Conservation (phyloP, 495 filamentous ascomycete species). For the Mycothermus thermophilus region DNA sequence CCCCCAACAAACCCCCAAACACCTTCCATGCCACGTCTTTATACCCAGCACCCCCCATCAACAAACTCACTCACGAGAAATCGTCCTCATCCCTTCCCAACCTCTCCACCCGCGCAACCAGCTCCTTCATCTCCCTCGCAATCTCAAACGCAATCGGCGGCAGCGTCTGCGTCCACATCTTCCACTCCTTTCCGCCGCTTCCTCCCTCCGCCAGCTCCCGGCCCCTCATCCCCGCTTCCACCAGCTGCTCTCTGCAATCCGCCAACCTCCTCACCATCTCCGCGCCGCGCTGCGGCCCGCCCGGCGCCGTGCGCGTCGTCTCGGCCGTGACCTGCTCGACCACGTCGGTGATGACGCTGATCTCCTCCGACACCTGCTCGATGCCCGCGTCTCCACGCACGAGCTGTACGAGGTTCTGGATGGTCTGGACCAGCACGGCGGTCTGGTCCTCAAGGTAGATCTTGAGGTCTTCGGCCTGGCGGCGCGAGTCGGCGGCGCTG, state of each 20-base stretch:
- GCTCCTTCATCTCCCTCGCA: constrained; percentile 67
- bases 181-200: constrained; percentile 38
- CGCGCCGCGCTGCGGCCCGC: constrained; percentile 31
- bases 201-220: constrained; percentile 37
- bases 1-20: too few species aligned
- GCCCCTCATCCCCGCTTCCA: constrained; percentile 52
- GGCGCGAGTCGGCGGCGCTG: constrained; percentile 13
- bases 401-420: constrained; percentile 65
- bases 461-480: constrained; percentile 57
- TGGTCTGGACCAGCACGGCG: constrained; percentile 62
- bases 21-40: neutral
- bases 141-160: constrained; percentile 82
- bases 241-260: constrained; percentile 49
- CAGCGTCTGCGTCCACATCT: constrained; percentile 53
- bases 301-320: constrained; percentile 37
- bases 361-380: constrained; percentile 51
- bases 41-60: neutral
- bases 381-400: constrained; percentile 61
- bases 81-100: constrained; percentile 28
- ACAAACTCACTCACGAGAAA: constrained; percentile 21
- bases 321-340: constrained; percentile 54
- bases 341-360: constrained; percentile 54
- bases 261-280: constrained; percentile 51
- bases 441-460: constrained; percentile 79
- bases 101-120: constrained; percentile 37